Base-by-base conservation (phyloP, 2,329 filamentous ascomycete species). In the Coniochaeta sp. region DNA sequence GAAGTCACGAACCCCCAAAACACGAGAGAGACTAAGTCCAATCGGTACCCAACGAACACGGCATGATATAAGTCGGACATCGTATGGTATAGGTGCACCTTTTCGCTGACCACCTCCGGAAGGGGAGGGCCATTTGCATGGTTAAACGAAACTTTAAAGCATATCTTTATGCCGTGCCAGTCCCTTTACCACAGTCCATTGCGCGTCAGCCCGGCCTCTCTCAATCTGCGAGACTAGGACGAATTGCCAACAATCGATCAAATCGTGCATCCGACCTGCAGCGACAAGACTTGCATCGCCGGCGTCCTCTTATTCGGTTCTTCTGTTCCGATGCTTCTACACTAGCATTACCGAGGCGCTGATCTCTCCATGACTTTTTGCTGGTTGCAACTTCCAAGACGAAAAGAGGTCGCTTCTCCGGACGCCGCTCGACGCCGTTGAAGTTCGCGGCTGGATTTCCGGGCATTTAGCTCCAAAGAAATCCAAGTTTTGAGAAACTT, bases 91-190 rank as follows among this genome's bases (percentile, higher is more conserved):
- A 12, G 6, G n/a, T n/a, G 14, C 5, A 33, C 38, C n/a, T n/a
- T 14, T 24, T 42, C 18, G 38, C 38, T 42, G 38, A 26, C 38
- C 38, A 42, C 38, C n/a, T n/a, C n/a, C n/a, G 38, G 38, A 22
- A 42, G n/a, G n/a, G n/a, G n/a, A n/a, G n/a, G n/a, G 38, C 38
- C 13, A 24, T 42, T 18, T 42, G 38, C 38, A 42, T 42, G 38
- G 38, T n/a, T 26, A 42, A 42, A 42, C 38, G 22, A 24, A 42
- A 42, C 38, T 42, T 40, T 42, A 42, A 42, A 42, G 38, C 20
- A 42, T 22, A 42, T 42, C 38, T 42, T n/a, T 13, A 42, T 42
- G 38, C 38, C n/a, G 35, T 40, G 35, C 35, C 35, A 6, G 14
- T 9, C 35, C 9, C 33, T 6, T 22, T 16, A 10, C 16, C 16